Evolutionary conservation across 805 yeast species (phyloP), one percentile per base, ranked within the genome.

Genomic region (Metschnikowia proteae): DNA sequence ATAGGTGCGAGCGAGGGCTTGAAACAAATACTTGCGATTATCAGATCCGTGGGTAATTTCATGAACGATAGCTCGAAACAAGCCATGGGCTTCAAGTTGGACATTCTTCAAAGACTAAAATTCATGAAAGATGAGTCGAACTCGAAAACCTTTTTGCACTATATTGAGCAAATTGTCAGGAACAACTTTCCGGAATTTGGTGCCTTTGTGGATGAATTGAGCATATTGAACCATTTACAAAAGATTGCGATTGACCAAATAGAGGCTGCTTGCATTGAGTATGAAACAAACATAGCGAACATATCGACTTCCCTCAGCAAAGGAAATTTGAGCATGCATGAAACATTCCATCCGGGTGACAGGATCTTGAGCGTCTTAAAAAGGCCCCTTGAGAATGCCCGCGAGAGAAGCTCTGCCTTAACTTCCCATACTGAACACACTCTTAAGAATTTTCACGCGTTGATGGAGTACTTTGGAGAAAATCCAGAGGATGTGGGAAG

Each of bases 61-160:
- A 94, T 94, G 99, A 94, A 95, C 64, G 96, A 90, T 60, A 73
- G 82, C n/a, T 75, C 88, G 2, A 91, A 90, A 59, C 96, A 90
- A 64, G 98, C 97, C 1, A 78, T 80, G 55, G 99, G 99, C 3
- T 95, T 95, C 75, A 86, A 86, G 60, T 72, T 94, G 51, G 84
- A 88, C 39, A 88, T 97, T n/a, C 74, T 94, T 46, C 97, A 90
- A 60, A 74, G 98, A 57, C 75, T 94, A 50, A 88, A 86, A 30
- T 90, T 95, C 57, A 84, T 95, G 68, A 94, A 94, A 63, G 97
- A 92, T 66, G 89, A 86, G 27, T 79, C 83, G 50, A 91, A 92
- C 63, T 80, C 89, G 5, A 83, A 86, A 83, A 88, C 96, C 1
- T 91, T 94, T 60, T 69, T 94, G 59, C 96, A 95, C 63, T 91